These are phyloP conservation scores for Chytriomyces sp. DNA, from an alignment of 192 early-diverging fungal species.

Conservation along the genomic window DNA sequence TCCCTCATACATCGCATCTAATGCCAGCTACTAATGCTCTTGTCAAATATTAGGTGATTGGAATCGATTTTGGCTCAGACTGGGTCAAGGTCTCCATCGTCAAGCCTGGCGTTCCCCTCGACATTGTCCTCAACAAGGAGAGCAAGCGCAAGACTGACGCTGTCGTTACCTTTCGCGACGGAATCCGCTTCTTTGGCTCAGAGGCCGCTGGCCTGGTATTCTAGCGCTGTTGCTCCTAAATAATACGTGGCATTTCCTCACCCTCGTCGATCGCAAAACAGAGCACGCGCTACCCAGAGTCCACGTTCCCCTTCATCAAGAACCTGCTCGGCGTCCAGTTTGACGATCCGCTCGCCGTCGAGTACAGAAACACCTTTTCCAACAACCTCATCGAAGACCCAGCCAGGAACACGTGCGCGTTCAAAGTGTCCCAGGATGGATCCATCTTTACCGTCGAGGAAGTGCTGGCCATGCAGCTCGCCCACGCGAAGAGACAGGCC, in stretches of 20 bases:
- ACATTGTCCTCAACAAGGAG: conserved; percentile 94
- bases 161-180: conserved; percentile 73
- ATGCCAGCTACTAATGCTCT: neutral
- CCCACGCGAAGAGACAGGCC: conserved; percentile 84
- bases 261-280: conserved; percentile 34
- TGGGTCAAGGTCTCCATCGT: conserved; percentile 97
- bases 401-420: conserved; percentile 66
- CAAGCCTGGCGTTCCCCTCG: conserved; percentile 85
- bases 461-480: conserved; percentile 91
- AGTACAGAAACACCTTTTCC: conserved; percentile 74
- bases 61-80: conserved; percentile 95
- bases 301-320: conserved; percentile 83
- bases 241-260: neutral
- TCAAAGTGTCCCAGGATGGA: conserved; percentile 63
- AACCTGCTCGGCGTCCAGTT: conserved; percentile 77
- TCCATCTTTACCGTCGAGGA: conserved; percentile 75
- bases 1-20: neutral
- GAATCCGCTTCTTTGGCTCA: conserved; percentile 84
- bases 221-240: conserved; percentile 9
- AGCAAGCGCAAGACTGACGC: conserved; percentile 93
- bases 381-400: conserved; percentile 78
- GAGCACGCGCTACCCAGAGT: conserved; percentile 79
- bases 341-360: conserved; percentile 65
- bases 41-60: conserved; percentile 65
- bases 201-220: conserved; percentile 78